Evolutionary conservation across 176 grass and related monocot species (phyloP).

Genomic region (Carex myosuroides): DNA sequence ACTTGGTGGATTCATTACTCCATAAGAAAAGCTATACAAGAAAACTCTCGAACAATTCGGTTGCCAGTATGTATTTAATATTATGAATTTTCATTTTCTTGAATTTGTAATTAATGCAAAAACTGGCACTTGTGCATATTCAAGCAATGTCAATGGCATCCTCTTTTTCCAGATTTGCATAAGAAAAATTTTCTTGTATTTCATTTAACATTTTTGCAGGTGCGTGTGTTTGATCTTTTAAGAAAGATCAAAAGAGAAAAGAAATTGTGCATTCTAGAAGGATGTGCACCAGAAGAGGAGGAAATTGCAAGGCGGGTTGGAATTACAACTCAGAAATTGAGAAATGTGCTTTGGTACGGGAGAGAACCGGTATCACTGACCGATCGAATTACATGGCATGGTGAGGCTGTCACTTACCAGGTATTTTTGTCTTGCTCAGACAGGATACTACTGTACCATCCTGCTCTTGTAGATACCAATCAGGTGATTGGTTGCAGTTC

Average conservation of each 20-base stretch:
- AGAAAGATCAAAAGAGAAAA: conserved; percentile 59
- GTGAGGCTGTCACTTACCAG: conserved; percentile 58
- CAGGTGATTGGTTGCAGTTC: background rate
- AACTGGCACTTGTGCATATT: background rate
- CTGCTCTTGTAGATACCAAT: background rate
- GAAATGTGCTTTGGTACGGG: conserved; percentile 39
- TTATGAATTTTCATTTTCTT: background rate
- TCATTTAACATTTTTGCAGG: conserved; percentile 28
- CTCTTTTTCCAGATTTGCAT: background rate
- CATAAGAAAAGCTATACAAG: conserved; percentile 75
- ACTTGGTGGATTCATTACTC: conserved; percentile 87
- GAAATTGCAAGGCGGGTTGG: conserved; percentile 57
- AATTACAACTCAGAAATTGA: conserved; percentile 60
- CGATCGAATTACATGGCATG: conserved; percentile 39
- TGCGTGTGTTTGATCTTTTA: conserved; percentile 53
- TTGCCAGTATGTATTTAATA: conserved; percentile 47
- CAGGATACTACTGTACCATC: background rate
- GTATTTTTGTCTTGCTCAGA: conserved; percentile 28
- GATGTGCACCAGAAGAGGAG: conserved; percentile 46
- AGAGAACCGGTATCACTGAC: conserved; percentile 60
- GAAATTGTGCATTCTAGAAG: conserved; percentile 56
- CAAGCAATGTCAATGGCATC: background rate
- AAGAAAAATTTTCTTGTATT: background rate
- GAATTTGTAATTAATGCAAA: too few relatives aligned
- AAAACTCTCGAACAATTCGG: conserved; percentile 68